Conservation (phyloP, 2,329 filamentous ascomycete genomes). For the Cryphonectria nitschkei region DNA sequence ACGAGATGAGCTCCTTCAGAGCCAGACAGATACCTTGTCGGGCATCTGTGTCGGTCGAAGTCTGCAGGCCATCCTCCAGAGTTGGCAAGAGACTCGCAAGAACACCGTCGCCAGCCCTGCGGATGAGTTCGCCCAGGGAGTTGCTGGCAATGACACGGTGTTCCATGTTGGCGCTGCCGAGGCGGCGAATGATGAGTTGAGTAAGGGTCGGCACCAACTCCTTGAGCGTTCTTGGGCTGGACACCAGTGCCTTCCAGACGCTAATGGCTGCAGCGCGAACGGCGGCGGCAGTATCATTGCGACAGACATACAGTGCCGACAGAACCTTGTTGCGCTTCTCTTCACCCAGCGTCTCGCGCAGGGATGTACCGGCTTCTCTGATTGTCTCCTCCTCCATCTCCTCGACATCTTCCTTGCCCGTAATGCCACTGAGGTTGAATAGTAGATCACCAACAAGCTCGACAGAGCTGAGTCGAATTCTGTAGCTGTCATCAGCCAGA, state of each 20-base stretch:
- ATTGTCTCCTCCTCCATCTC: constrained; percentile 77
- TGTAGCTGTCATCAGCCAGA: constrained; percentile 95
- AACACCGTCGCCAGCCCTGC: constrained; percentile 94
- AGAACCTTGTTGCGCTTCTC: constrained; percentile 97
- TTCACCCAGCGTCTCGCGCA: constrained; percentile 91
- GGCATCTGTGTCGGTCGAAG: constrained; percentile 86
- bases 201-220: constrained; percentile 94
- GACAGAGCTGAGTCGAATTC: constrained; percentile 96
- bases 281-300: constrained; percentile 91
- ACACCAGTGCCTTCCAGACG: constrained; percentile 97
- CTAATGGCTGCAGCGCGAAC: constrained; percentile 87
- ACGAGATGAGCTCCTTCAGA: constrained; percentile 87
- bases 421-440: constrained; percentile 97
- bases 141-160: constrained; percentile 99
- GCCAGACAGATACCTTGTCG: constrained; percentile 98
- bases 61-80: constrained; percentile 87
- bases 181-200: constrained; percentile 88
- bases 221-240: constrained; percentile 88
- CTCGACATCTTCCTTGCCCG: constrained; percentile 74
- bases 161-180: constrained; percentile 96
- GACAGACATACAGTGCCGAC: constrained; percentile 96
- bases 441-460: constrained; percentile 95
- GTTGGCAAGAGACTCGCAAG: constrained; percentile 86
- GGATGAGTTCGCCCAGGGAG: constrained; percentile 92
- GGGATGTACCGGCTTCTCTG: constrained; percentile 87